A percentile compares a stretch with the other conserved stretches of the same genome.
These are phyloP conservation scores for Melocanna baccifera DNA, from an alignment of 176 grass and related monocot genomes.

Conservation along the genomic window DNA sequence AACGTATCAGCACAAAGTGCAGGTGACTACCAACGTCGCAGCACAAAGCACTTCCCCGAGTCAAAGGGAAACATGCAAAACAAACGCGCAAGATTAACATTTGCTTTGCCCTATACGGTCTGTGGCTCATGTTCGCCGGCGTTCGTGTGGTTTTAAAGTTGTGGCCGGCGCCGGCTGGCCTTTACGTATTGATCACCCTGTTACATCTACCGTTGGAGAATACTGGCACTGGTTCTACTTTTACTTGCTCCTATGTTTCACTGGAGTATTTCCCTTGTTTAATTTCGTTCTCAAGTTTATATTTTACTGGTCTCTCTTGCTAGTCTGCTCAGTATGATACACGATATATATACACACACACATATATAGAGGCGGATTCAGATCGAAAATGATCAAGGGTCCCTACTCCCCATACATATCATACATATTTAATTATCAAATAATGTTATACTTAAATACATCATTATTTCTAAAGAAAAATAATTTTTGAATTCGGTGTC, in stretches of 20 bases:
- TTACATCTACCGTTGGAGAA: neutral
- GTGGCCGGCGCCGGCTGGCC: slow-evolving; percentile 18
- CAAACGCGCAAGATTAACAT: neutral
- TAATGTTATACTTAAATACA: too few species aligned
- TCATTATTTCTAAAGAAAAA: too few species aligned
- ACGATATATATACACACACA: neutral
- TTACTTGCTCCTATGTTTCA: neutral
- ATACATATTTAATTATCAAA: too few species aligned
- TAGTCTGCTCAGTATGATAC: neutral
- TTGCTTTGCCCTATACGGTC: neutral
- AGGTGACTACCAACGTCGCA: neutral
- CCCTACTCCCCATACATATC: too few species aligned
- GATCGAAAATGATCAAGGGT: too few species aligned
- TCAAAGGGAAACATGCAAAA: slow-evolving; percentile 20
- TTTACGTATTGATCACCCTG: slow-evolving; percentile 21
- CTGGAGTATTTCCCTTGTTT: neutral
- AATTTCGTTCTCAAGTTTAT: neutral
- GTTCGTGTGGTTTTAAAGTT: slow-evolving; percentile 14
- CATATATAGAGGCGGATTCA: too few species aligned
- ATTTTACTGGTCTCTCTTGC: too few species aligned
- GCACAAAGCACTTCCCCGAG: slow-evolving; percentile 5
- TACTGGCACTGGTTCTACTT: neutral
- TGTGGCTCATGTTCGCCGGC: neutral
- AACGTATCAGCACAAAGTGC: neutral
- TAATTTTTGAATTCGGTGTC: too few species aligned